A percentile compares a stretch with the other conserved stretches of the same genome.
Evolutionary conservation across 1,284 basidiomycete genomes (phyloP).

Genomic region (Schizophyllum amplum): DNA sequence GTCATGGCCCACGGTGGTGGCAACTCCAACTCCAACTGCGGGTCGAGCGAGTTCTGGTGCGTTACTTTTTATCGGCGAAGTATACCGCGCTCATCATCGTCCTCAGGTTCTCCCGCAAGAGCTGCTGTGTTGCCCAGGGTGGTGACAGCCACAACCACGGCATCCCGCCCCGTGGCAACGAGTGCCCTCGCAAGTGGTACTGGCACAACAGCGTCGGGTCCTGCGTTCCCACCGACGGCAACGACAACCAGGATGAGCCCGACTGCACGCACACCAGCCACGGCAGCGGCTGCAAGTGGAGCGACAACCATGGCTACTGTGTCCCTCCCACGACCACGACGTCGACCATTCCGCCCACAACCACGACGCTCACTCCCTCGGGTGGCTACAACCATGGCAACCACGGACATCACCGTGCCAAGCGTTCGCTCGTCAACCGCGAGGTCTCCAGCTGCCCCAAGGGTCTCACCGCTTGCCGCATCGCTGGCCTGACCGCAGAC

Average conservation of each 20-base stretch:
- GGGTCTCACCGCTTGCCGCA: constrained; percentile 54
- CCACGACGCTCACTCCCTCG: background rate
- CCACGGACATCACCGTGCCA: background rate
- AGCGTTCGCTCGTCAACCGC: constrained; percentile 13
- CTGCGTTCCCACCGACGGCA: constrained; percentile 13
- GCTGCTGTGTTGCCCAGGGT: constrained; percentile 43
- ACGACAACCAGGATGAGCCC: too few species aligned
- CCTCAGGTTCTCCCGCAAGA: constrained; percentile 34
- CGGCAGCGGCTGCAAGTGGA: background rate
- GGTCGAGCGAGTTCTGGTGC: constrained; percentile 35
- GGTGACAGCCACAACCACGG: constrained; percentile 32
- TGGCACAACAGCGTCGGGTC: constrained; percentile 34
- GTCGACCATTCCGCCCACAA: background rate
- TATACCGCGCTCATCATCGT: background rate
- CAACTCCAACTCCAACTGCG: constrained; percentile 3
- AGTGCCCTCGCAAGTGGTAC: constrained; percentile 38
- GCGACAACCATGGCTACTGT: constrained; percentile 36
- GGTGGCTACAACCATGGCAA: background rate
- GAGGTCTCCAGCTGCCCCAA: constrained; percentile 41
- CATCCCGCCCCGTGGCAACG: constrained; percentile 33
- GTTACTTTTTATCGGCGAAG: constrained; percentile 10
- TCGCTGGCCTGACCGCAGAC: constrained; percentile 30
- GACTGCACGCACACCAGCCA: too few species aligned
- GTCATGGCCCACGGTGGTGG: too few species aligned
- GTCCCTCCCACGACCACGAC: constrained; percentile 28